A percentile compares a stretch with the other conserved stretches of the same genome.
Evolutionary conservation across 768 basidiomycete genomes (phyloP).

Genomic region (Lentinula raphanica): DNA sequence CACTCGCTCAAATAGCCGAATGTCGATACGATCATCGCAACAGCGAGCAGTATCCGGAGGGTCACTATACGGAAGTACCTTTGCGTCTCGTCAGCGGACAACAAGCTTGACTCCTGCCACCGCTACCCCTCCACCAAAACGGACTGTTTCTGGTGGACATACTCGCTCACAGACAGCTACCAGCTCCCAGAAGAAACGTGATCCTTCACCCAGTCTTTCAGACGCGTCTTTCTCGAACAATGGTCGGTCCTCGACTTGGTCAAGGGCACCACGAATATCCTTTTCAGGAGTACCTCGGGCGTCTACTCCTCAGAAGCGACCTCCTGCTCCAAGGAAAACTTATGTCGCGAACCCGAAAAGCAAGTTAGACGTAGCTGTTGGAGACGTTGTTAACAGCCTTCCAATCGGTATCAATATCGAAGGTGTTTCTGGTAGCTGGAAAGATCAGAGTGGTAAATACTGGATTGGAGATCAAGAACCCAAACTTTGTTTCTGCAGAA

Average conservation of each 20-base stretch:
- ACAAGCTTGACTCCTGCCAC: conserved; percentile 49
- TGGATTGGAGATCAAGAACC: conserved; percentile 94
- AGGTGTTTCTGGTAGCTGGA: conserved; percentile 80
- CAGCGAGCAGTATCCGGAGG: conserved; percentile 66
- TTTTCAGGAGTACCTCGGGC: conserved; percentile 39
- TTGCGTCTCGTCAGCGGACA: conserved; percentile 81
- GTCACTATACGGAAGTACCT: conserved; percentile 60
- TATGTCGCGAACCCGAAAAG: conserved; percentile 88
- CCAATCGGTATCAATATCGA: conserved; percentile 80
- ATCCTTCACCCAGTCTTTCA: conserved; percentile 58
- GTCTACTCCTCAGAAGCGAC: conserved; percentile 44
- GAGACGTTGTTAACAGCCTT: conserved; percentile 85
- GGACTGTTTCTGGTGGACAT: conserved; percentile 25
- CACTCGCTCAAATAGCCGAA: conserved; percentile 48
- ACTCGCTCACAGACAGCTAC: conserved; percentile 38
- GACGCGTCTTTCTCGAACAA: conserved; percentile 49
- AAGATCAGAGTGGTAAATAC: conserved; percentile 90
- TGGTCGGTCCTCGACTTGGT: conserved; percentile 47
- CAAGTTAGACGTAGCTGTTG: conserved; percentile 89
- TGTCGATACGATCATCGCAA: conserved; percentile 47
- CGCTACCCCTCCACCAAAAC: conserved; percentile 26
- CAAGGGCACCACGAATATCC: conserved; percentile 63
- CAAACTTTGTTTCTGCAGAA: conserved; percentile 87
- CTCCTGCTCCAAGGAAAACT: conserved; percentile 45
- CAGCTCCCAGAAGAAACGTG: conserved; percentile 27